phyloP scores from a whole-genome alignment of 306 rosid species.

The Cucurbita moschata region DNA sequence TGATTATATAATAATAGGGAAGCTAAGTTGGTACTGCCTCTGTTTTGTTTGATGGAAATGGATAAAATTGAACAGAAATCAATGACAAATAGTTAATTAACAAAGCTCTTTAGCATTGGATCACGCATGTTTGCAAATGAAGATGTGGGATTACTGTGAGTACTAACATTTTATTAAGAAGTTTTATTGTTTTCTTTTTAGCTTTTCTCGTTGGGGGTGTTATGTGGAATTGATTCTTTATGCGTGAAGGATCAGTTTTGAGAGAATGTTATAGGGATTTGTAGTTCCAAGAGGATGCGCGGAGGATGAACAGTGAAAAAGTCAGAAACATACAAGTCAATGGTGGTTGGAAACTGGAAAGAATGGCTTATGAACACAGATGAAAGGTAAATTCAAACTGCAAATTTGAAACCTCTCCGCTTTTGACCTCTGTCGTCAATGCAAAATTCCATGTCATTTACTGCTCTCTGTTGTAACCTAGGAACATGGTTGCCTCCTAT shows the following conservation, averaged over 20 bases:
- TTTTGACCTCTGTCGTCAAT: neutral
- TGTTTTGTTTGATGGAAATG: neutral
- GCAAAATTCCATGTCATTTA: neutral
- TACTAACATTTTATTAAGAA: neutral
- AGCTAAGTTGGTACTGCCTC: neutral
- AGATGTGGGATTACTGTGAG: neutral
- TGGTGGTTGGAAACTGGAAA: neutral
- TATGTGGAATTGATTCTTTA: conserved; percentile 1
- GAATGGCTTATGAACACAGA: neutral
- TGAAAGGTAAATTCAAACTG: neutral
- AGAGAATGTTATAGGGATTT: neutral
- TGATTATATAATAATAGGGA: neutral
- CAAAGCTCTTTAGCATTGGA: neutral
- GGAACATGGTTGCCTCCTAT: neutral
- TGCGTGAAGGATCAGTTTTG: neutral
- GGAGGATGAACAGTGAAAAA: neutral
- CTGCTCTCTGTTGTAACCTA: neutral
- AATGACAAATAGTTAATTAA: neutral
- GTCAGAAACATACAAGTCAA: neutral
- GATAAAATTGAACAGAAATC: neutral
- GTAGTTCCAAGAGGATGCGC: neutral
- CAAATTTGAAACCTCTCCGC: neutral
- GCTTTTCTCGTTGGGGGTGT: neutral
- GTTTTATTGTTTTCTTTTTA: neutral
- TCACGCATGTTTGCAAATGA: neutral